Conservation (phyloP, 148 eudicot species). For the Chenopodium formosanum region DNA sequence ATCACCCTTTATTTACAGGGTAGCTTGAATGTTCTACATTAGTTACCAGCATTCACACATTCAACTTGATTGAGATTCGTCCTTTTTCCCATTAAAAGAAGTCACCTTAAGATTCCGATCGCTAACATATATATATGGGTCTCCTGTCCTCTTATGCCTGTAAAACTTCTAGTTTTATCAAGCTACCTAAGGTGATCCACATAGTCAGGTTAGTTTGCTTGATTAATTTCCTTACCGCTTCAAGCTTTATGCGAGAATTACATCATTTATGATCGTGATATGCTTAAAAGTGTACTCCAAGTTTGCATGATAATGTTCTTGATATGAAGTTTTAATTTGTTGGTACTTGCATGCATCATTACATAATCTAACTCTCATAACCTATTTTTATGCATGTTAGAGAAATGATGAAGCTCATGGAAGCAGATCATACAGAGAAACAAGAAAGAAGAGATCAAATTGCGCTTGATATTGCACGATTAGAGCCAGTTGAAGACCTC, state of each 20-base stretch:
- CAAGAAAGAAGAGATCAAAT: constrained; percentile 17
- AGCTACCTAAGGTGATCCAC: not conserved
- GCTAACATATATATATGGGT: not conserved
- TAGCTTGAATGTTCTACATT: not conserved
- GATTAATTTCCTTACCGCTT: not conserved
- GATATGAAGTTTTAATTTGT: not conserved
- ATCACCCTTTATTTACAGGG: not conserved
- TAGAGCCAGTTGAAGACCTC: constrained; percentile 26
- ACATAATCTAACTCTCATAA: not conserved
- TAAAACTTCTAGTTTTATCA: not conserved
- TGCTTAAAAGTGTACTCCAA: not conserved
- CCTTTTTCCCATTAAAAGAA: constrained; percentile 19
- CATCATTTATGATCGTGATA: not conserved
- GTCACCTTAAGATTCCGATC: constrained; percentile 25
- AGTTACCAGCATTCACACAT: not conserved
- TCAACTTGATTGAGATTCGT: constrained; percentile 4
- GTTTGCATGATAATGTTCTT: not conserved
- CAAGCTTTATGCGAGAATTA: not conserved
- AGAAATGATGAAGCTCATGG: constrained; percentile 22
- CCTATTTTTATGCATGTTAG: not conserved
- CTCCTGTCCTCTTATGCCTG: not conserved
- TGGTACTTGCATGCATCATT: not conserved
- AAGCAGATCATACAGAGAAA: not conserved
- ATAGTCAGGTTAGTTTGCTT: constrained; percentile 7
- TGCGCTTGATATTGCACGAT: constrained; percentile 31